Base-by-base conservation (phyloP, 2,329 filamentous ascomycete species). In the Paraphaeosphaeria sporulosa region DNA sequence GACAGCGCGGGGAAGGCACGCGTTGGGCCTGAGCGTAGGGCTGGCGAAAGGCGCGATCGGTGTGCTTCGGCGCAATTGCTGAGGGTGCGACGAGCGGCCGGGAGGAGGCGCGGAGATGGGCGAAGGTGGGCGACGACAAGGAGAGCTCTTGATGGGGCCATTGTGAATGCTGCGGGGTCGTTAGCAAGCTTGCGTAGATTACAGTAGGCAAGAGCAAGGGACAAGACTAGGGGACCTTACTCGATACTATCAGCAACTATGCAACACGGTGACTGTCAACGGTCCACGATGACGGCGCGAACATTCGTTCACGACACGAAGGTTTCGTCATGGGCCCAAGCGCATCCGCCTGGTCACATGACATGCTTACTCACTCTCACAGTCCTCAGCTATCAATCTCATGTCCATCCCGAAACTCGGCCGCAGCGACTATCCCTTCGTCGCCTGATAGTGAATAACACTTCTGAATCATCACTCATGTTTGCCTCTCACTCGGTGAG, bases 61-160 rank as follows among this genome's bases (percentile, higher is more conserved):
- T 43, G 36, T 34, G 57, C 34, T 58, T 50, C 43, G 55, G 58
- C n/a, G 46, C 47, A 53, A 30, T 15, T 55, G 51, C 21, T 57
- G 51, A 55, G 27, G 52, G 58, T 59, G 19, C 56, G 57, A 50
- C 57, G 55, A 25, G 60, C 23, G 55, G 63, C 65, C 42, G 68
- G 68, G 56, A 68, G 44, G 46, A 68, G 62, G 58, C 64, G 69
- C 60, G 61, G 59, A 57, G 65, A 46, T 66, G 63, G 42, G 63
- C 66, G 68, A 56, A 63, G 59, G 52, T 61, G 59, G 65, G 62
- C 62, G 60, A 65, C 66, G 48, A 63, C 68, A 53, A 67, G 60
- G 53, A 75, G 58, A 34, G 74, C 73, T 71, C 74, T 68, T 17
- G 73, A 77, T 25, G 74, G 74, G 60, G 74, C 73, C 75, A 77